Evolutionary conservation across 257 asterid genomes (phyloP).

Genomic region (Solanum clarkiae): DNA sequence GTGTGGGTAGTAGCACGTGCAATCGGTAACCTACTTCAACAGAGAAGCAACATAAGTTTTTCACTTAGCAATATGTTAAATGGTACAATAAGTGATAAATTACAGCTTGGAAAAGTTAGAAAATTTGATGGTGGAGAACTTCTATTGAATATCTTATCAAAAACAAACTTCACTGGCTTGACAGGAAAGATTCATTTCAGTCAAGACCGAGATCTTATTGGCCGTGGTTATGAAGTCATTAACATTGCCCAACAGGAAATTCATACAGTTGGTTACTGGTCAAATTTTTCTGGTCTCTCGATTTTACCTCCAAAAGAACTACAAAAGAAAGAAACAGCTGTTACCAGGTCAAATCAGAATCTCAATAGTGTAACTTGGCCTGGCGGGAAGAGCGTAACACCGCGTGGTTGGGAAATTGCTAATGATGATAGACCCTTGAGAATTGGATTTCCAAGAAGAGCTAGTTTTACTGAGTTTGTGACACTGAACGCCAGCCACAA

Average conservation of each 20-base stretch:
- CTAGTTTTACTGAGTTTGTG: conserved; percentile 21
- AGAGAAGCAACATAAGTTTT: conserved; percentile 5
- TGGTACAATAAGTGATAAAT: background rate
- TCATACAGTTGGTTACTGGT: conserved; percentile 22
- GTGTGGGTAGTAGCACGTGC: conserved; percentile 23
- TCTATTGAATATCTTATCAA: conserved; percentile 3
- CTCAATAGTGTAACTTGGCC: conserved; percentile 21
- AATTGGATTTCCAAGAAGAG: conserved; percentile 23
- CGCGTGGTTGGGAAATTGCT: conserved; percentile 28
- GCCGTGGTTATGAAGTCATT: conserved; percentile 13
- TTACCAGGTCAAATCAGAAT: conserved; percentile 4
- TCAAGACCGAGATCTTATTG: conserved; percentile 2
- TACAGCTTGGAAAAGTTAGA: conserved; percentile 8
- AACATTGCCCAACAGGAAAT: conserved; percentile 6
- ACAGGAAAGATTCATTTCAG: conserved; percentile 17
- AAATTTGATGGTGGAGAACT: conserved; percentile 14
- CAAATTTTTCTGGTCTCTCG: conserved; percentile 18
- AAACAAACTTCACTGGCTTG: conserved; percentile 13
- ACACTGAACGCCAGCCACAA: conserved; percentile 6
- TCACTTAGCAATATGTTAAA: background rate
- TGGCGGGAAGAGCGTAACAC: conserved; percentile 16
- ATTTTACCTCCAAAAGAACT: conserved; percentile 7
- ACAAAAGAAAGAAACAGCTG: background rate
- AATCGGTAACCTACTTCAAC: background rate
- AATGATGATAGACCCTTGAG: conserved; percentile 9